Percentiles rank a stretch among this genome's conserved stretches.
phyloP scores from a whole-genome alignment of 805 yeast species.

The Zygotorulaspora sp. region DNA sequence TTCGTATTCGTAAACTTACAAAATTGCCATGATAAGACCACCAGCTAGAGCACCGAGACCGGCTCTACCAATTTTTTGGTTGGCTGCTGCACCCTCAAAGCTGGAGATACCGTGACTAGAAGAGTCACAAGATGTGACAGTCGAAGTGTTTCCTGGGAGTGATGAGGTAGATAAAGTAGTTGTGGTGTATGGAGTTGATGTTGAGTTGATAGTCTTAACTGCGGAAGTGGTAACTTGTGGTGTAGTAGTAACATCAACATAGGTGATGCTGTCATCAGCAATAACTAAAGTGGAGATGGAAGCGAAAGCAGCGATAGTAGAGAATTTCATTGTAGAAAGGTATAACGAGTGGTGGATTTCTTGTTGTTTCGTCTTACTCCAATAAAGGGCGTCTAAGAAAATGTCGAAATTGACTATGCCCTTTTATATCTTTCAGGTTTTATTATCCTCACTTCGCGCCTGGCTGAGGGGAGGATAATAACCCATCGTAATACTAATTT shows the following conservation, averaged over 20 bases:
- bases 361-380: no score
- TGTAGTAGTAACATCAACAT: conserved; percentile 48
- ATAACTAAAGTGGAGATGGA: conserved; percentile 12
- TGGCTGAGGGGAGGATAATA: no score
- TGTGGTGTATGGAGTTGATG: conserved; percentile 39
- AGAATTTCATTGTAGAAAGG: conserved; percentile 11
- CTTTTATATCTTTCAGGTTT: no score
- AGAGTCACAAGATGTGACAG: conserved; percentile 7
- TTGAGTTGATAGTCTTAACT: conserved; percentile 40
- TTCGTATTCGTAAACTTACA: no score
- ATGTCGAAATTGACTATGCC: no score
- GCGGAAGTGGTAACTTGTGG: conserved; percentile 46
- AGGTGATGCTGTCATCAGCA: conserved; percentile 36
- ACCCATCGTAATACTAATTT: no score
- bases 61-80: conserved; percentile 8
- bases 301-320: conserved; percentile 16
- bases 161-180: conserved; percentile 22
- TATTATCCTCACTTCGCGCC: no score
- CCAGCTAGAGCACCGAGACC: conserved; percentile 14
- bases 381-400: no score
- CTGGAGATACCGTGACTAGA: conserved; percentile 7
- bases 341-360: conserved; percentile 1
- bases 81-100: conserved; percentile 11
- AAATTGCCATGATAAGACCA: conserved; percentile 11
- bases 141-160: conserved; percentile 6